Evolutionary conservation across 257 asterid species (phyloP), one percentile per base, ranked within the genome.

Genomic region (Asclepias syriaca): DNA sequence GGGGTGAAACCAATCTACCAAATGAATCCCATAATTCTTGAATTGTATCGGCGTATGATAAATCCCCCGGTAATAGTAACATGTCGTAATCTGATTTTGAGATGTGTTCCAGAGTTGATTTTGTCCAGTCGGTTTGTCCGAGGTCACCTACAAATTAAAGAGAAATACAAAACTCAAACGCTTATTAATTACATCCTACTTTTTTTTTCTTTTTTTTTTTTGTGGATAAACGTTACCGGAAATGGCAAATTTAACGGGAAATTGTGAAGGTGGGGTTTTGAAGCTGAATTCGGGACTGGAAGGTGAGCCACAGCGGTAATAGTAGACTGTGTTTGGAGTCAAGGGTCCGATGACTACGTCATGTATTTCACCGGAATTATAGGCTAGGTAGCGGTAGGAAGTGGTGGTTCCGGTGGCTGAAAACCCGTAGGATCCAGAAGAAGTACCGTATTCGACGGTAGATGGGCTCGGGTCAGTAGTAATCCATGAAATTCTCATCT

Each of bases 51-150:
- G 98, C 97, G 1, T 93, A 93, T 0, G 98, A 85, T 19, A 90
- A 61, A 40, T 93, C 98, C 16, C 98, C 98, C 0, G 97, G 94
- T 39, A 89, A 65, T 18, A 93, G 27, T 10, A 90, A 39, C 3
- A 90, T 80, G 37, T 93, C 96, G 61, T 93, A 81, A 65, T 80
- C 64, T 11, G 88, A 83, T 71, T 84, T 75, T 1, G 70, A 76
- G 16, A 93, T 89, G 84, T 87, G 89, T n/a, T 83, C 59, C 0
- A 93, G 87, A 53, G 96, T 89, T 34, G 98, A 77, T 0, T 45
- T 75, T 22, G 97, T 93, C 96, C 96, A 89, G 12, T 79, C 89
- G 0, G 96, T 86, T 68, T 90, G 97, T 34, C 98, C 98, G 0
- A 90, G 79, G 56, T 93, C 98, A 45, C 98, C 98, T 92, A 77